Percentiles rank a stretch among this genome's conserved stretches.
phyloP scores from a whole-genome alignment of 2,329 filamentous ascomycete species.

The Fusarium euwallaceae region DNA sequence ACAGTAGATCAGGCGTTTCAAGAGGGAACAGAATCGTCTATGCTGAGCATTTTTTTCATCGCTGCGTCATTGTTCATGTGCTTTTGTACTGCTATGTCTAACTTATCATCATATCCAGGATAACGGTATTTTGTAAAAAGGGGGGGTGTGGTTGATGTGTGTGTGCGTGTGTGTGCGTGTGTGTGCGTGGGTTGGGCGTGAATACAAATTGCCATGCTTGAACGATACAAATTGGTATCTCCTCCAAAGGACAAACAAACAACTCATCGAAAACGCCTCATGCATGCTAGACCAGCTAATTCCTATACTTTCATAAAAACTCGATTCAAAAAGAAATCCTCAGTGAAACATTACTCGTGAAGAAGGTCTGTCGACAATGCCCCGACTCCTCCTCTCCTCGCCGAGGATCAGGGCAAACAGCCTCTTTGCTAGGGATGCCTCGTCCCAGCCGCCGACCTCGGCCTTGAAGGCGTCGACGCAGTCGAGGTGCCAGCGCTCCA shows the following conservation, averaged over 20 bases:
- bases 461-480: constrained; percentile 66
- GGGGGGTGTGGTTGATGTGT: constrained; percentile 13
- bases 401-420: constrained; percentile 67
- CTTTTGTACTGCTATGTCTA: constrained; percentile 15
- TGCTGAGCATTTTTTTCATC: constrained; percentile 32
- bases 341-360: constrained; percentile 51
- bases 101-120: constrained; percentile 14
- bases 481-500: constrained; percentile 70
- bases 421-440: constrained; percentile 62
- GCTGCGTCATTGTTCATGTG: constrained; percentile 24
- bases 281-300: constrained; percentile 27
- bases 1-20: constrained; percentile 50
- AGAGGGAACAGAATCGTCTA: constrained; percentile 46
- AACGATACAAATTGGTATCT: constrained; percentile 43
- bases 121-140: constrained; percentile 2
- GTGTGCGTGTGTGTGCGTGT: constrained; percentile 1
- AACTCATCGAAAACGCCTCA: constrained; percentile 43
- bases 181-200: background rate
- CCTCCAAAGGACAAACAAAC: constrained; percentile 16
- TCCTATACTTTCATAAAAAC: constrained; percentile 32
- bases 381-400: constrained; percentile 54
- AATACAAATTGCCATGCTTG: constrained; percentile 15
- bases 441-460: constrained; percentile 65
- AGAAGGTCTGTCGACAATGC: constrained; percentile 24
- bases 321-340: constrained; percentile 17